Base-by-base conservation (phyloP, 352 stramenopile species). In the Globisporangium echinulatum region DNA sequence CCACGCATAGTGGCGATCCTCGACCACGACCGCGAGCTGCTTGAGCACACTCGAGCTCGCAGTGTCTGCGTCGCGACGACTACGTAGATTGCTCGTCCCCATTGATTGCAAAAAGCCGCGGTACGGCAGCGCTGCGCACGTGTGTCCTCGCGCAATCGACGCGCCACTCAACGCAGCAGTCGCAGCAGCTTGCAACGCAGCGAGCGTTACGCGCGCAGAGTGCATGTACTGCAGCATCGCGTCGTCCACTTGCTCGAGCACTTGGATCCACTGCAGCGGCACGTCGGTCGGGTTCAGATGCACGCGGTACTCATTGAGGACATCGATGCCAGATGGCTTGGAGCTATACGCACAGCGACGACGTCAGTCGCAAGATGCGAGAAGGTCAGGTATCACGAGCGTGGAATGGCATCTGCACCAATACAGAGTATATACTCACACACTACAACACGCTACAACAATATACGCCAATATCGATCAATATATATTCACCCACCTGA, bases 251-350 rank as follows among this genome's bases (percentile, higher is more conserved):
- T 59, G 69, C 53, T 87, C 76, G 3, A 88, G 56, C 36, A 85
- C 67, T 62, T 85, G 70, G n/a, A 87, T 58, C 79, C 79, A 88
- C 49, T 88, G 79, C 4, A 87, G 56, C 3, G 76, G 79, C 7
- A 88, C 79, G 56, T 88, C 79, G 0, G 79, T 71, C 4, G 78
- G 73, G 44, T 85, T 86, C 33, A 88, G 55, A 5, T 63, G 63
- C 9, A 88, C 71, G 8, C 62, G 69, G 50, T 85, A 88, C 61
- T 87, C 79, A 58, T 88, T 71, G 47, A 67, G 69, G 37, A 72
- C 70, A 52, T 88, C 76, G 19, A 88, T 87, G 6, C 77, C 72
- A 1, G 76, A 85, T 5, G 70, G 55, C 25, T 82, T 70, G 3
- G 72, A 61, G 49, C 76, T 78, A 11, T 36, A 7, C 14, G 6